Evolutionary conservation across 306 rosid species (phyloP).

Genomic region (Parietaria judaica): DNA sequence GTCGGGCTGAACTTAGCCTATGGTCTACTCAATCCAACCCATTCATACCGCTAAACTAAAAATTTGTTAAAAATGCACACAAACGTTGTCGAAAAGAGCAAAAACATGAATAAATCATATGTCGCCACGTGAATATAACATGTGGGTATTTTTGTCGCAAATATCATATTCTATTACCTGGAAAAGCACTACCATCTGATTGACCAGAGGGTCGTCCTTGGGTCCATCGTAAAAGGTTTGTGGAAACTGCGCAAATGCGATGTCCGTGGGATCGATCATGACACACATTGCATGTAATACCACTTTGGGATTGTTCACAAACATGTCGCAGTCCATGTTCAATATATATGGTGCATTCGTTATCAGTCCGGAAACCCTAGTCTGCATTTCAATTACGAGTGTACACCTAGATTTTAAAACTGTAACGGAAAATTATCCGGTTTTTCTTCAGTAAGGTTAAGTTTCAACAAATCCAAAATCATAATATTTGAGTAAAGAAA

Average conservation of each 20-base stretch:
- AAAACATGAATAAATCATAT: background rate
- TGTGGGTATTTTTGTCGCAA: background rate
- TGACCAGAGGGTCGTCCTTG: conserved; percentile 66
- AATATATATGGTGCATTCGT: conserved; percentile 61
- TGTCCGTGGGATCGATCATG: conserved; percentile 36
- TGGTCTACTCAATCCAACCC: no score
- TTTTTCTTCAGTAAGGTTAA: no score
- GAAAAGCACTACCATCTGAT: conserved; percentile 25
- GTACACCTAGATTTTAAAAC: no score
- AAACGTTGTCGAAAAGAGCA: no score
- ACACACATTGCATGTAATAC: conserved; percentile 50
- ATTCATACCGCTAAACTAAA: no score
- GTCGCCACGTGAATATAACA: background rate
- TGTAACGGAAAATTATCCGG: no score
- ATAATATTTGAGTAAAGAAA: background rate
- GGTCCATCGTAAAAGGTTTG: conserved; percentile 42
- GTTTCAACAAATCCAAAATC: no score
- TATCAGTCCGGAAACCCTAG: conserved; percentile 64
- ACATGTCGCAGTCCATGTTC: conserved; percentile 80
- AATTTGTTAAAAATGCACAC: no score
- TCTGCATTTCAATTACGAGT: conserved; percentile 13
- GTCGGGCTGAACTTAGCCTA: no score
- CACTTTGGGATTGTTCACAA: conserved; percentile 42
- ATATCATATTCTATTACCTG: conserved; percentile 12
- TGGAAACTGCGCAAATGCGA: conserved; percentile 54